Evolutionary conservation across 768 basidiomycete species (phyloP), one percentile per base, ranked within the genome.

Genomic region (Porphyrellus cyaneotinctus): DNA sequence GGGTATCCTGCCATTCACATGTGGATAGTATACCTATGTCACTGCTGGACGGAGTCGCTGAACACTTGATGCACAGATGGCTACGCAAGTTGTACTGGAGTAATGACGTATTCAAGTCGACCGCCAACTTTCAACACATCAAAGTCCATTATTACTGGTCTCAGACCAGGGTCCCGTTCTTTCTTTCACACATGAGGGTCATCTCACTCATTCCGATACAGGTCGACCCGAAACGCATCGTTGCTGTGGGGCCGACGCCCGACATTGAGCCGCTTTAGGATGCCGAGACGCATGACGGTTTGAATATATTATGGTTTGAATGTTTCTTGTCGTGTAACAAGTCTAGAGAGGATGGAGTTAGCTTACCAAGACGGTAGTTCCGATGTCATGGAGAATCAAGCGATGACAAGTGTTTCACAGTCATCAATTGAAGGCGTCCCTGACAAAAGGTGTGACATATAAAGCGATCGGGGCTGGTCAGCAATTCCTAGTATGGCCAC

Each of bases 31-130:
- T 51, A 8, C 15, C 24, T n/a, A 6, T 33, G 2, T 8, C n/a
- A 32, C 17, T 36, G 1, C 4, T 24, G 33, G 6, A 17, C 26
- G 13, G 45, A 6, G 10, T 43, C 38, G 6, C 31, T 56, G 4
- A 53, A 33, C 31, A 37, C 50, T 54, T 18, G 10, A 2, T 13
- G n/a, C 22, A 13, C n/a, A 87, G 84, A 31, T 95, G 91, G 88
- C 62, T 90, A 72, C 84, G 84, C 70, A 86, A 87, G 64, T 72
- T 97, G 18, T 98, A 99, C 76, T 97, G 94, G 94, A 88, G 85
- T 54, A 75, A 86, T 59, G 71, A 84, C 0, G 91, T 91, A 6
- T 98, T 99, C 83, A 84, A 85, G 68, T 79, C 83, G 7, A 84
- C 86, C 15, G 95, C 94, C 36, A 76, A 94, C 65, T 97, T 97